Conservation (phyloP, 2,329 filamentous ascomycete genomes). For the Fulvia fulva region DNA sequence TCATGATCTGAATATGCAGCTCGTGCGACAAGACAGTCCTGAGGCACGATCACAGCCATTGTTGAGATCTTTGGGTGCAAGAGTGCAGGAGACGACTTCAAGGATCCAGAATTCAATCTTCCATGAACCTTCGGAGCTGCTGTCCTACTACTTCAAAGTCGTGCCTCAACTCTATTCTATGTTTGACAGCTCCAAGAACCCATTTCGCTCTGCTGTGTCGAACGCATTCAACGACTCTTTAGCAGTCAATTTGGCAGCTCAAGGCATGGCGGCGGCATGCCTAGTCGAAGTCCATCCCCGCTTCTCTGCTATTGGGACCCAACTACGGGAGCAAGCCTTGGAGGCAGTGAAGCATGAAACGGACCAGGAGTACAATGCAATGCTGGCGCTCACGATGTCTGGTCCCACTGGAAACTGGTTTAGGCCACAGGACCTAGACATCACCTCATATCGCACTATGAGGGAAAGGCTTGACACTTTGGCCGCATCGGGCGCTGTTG, state of each 20-base stretch:
- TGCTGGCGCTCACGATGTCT: conserved; percentile 56
- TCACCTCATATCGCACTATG: conserved; percentile 41
- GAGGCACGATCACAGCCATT: conserved; percentile 3
- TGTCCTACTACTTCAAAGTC: conserved; percentile 23
- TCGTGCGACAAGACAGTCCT: not conserved
- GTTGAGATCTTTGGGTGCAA: conserved; percentile 14
- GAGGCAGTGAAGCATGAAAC: conserved; percentile 19
- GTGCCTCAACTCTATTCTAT: conserved; percentile 19
- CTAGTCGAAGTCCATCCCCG: conserved; percentile 23
- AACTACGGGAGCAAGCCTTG: conserved; percentile 24
- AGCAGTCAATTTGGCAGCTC: conserved; percentile 20
- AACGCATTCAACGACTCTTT: conserved; percentile 18
- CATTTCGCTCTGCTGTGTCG: conserved; percentile 21
- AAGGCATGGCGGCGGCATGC: conserved; percentile 26
- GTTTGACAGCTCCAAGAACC: conserved; percentile 18
- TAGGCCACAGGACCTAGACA: conserved; percentile 52
- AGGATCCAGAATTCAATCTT: conserved; percentile 12
- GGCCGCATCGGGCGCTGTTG: conserved; percentile 5
- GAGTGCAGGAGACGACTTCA: conserved; percentile 3
- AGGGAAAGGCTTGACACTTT: conserved; percentile 21
- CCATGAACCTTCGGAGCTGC: conserved; percentile 17
- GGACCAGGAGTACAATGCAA: conserved; percentile 23
- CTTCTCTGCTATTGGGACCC: conserved; percentile 21
- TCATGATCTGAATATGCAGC: not conserved
- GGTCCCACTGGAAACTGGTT: conserved; percentile 61